A percentile compares a stretch with the other conserved stretches of the same genome.
phyloP scores from a whole-genome alignment of 805 yeast genomes.

The Suhomyces canberraensis region DNA sequence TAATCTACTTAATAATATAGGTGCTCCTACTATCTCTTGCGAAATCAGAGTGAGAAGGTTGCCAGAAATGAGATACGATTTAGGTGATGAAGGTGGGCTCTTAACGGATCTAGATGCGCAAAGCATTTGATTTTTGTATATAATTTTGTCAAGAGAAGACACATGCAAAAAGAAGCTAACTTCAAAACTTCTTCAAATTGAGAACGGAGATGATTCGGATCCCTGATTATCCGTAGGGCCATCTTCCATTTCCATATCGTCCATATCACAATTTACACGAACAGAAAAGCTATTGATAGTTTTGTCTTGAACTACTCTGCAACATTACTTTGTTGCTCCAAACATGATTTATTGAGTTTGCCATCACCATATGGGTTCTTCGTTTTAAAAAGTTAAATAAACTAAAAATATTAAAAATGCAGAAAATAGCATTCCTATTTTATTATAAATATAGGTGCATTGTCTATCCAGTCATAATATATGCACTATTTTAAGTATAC shows the following conservation, averaged over 20 bases:
- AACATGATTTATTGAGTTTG: slow-evolving; percentile 21
- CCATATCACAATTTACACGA: slow-evolving; percentile 8
- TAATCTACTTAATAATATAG: no score
- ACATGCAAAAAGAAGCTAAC: slow-evolving; percentile 2
- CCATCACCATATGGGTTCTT: slow-evolving; percentile 45
- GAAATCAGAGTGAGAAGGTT: slow-evolving; percentile 22
- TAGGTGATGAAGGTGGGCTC: slow-evolving; percentile 21
- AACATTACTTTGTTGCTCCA: slow-evolving; percentile 33
- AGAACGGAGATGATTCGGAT: neutral
- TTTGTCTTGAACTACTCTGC: slow-evolving; percentile 42
- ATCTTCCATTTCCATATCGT: neutral
- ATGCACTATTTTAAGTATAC: no score
- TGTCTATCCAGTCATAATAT: no score
- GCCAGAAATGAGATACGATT: slow-evolving; percentile 23
- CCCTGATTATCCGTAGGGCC: no score
- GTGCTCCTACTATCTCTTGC: slow-evolving; percentile 15
- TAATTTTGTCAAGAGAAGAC: slow-evolving; percentile 25
- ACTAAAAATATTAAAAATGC: no score
- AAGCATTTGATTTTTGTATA: slow-evolving; percentile 33
- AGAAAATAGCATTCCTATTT: no score
- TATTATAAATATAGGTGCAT: no score
- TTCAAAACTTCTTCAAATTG: neutral
- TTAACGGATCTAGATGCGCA: slow-evolving; percentile 25
- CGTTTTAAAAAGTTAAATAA: no score
- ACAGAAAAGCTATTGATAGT: slow-evolving; percentile 42